Conservation (phyloP, 2,329 filamentous ascomycete genomes). For the Sporothrix euskadiensis region DNA sequence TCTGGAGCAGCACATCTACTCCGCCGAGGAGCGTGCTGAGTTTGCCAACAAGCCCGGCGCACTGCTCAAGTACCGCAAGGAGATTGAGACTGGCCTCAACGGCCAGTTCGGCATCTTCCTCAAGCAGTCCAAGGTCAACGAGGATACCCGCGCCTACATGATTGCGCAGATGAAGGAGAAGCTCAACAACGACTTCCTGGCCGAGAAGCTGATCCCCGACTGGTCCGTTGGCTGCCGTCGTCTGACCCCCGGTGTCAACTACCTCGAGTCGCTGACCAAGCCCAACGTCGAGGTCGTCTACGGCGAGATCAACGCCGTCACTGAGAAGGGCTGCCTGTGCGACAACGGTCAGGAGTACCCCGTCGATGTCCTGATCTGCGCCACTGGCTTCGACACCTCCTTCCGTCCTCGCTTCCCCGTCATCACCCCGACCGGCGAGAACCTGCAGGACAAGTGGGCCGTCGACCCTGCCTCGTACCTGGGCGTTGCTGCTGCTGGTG, state of each 20-base stretch:
- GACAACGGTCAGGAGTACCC: slow-evolving; percentile 38
- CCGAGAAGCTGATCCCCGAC: slow-evolving; percentile 45
- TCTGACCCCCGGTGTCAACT: slow-evolving; percentile 47
- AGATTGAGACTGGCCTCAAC: slow-evolving; percentile 30
- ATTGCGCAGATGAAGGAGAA: slow-evolving; percentile 43
- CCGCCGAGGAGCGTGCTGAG: slow-evolving; percentile 27
- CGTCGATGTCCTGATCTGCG: slow-evolving; percentile 40
- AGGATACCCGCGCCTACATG: slow-evolving; percentile 46
- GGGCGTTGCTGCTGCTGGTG: slow-evolving; percentile 39
- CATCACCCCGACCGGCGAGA: slow-evolving; percentile 28
- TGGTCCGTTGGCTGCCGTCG: slow-evolving; percentile 49
- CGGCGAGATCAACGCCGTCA: slow-evolving; percentile 39
- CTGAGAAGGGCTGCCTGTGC: slow-evolving; percentile 38
- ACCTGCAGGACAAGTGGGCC: slow-evolving; percentile 34
- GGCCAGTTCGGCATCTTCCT: slow-evolving; percentile 29
- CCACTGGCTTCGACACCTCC: slow-evolving; percentile 43
- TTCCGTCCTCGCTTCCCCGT: slow-evolving; percentile 41
- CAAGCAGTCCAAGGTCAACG: slow-evolving; percentile 34
- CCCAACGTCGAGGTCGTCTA: slow-evolving; percentile 49
- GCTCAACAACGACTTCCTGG: slow-evolving; percentile 35
- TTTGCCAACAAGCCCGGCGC: slow-evolving; percentile 31
- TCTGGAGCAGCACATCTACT: slow-evolving; percentile 31
- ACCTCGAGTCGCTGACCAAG: slow-evolving; percentile 46
- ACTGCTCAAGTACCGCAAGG: slow-evolving; percentile 30
- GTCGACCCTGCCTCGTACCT: slow-evolving; percentile 42